Percentiles rank a stretch among this genome's conserved stretches.
These are phyloP conservation scores for Ophiosphaerella herpotricha DNA, from an alignment of 2,329 filamentous ascomycete genomes.

Conservation along the genomic window DNA sequence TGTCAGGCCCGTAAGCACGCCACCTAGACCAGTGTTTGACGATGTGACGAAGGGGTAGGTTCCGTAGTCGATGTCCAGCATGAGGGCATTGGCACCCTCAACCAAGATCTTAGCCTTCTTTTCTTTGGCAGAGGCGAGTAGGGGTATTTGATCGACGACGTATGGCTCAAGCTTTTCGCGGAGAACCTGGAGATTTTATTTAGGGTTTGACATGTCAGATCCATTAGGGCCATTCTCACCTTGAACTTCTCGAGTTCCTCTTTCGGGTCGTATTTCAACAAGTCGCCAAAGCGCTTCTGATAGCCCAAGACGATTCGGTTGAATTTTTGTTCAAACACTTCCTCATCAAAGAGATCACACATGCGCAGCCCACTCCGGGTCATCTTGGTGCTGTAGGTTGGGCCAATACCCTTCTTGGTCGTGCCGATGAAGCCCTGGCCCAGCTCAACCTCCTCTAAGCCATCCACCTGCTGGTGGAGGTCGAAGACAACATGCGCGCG, in stretches of 20 bases:
- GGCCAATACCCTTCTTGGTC: constrained; percentile 58
- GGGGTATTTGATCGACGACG: constrained; percentile 69
- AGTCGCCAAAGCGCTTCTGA: constrained; percentile 70
- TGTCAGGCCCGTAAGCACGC: constrained; percentile 66
- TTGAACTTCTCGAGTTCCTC: constrained; percentile 69
- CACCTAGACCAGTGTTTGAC: constrained; percentile 63
- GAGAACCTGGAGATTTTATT: constrained; percentile 49
- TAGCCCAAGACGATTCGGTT: constrained; percentile 65
- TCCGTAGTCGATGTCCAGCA: constrained; percentile 65
- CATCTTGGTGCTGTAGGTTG: constrained; percentile 67
- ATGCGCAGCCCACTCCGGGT: constrained; percentile 69
- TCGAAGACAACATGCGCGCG: constrained; percentile 68
- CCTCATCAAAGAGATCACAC: constrained; percentile 69
- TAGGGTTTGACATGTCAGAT: background rate
- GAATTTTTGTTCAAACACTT: constrained; percentile 69
- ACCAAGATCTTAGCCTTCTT: constrained; percentile 65
- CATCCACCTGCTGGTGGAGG: constrained; percentile 70
- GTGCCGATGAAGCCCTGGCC: constrained; percentile 55
- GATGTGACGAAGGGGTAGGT: constrained; percentile 67
- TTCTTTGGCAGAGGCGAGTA: constrained; percentile 66
- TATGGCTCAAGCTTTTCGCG: constrained; percentile 62
- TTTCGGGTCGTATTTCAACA: constrained; percentile 70
- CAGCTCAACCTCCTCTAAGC: constrained; percentile 64
- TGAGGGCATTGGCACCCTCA: constrained; percentile 70
- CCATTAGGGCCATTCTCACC: constrained; percentile 35